Percentiles rank a stretch among this genome's conserved stretches.
These are phyloP conservation scores for Aureobasidium sp. DNA, from an alignment of 2,329 filamentous ascomycete genomes.

Conservation along the genomic window DNA sequence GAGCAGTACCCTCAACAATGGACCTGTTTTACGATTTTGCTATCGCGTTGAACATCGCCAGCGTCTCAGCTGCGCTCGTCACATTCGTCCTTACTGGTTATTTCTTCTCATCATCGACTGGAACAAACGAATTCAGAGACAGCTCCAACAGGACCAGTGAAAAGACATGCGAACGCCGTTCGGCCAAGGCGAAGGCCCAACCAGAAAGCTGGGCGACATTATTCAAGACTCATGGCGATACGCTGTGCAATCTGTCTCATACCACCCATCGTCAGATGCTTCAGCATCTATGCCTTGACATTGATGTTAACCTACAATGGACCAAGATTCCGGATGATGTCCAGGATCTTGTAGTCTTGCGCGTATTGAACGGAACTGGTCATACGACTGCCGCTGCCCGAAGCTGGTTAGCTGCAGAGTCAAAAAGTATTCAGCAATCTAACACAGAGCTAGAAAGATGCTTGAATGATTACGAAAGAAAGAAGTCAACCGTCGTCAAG, in stretches of 20 bases:
- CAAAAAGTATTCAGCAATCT: neutral
- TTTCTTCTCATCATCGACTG: neutral
- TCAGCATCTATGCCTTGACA: conserved; percentile 13
- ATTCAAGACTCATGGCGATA: neutral
- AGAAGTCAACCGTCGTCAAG: neutral
- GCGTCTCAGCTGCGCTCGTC: conserved; percentile 13
- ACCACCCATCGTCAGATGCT: conserved; percentile 14
- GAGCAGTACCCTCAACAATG: conserved; percentile 6
- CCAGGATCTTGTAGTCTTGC: conserved; percentile 14
- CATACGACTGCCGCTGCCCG: neutral
- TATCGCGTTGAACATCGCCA: conserved; percentile 15
- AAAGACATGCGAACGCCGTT: neutral
- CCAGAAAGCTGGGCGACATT: neutral
- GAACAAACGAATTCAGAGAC: neutral
- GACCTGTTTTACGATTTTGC: conserved; percentile 15
- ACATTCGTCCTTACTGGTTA: conserved; percentile 17
- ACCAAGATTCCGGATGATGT: conserved; percentile 15
- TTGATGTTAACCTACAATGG: conserved; percentile 17
- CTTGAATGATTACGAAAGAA: neutral
- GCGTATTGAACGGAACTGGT: conserved; percentile 12
- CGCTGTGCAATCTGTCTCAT: conserved; percentile 11
- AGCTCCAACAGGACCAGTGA: no score
- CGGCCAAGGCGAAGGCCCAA: neutral
- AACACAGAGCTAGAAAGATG: conserved; percentile 1
- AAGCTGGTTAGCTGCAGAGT: conserved; percentile 13